Percentiles rank a stretch among this genome's conserved stretches.
phyloP scores from a whole-genome alignment of 768 basidiomycete species.

The Trametes sanguinea region DNA sequence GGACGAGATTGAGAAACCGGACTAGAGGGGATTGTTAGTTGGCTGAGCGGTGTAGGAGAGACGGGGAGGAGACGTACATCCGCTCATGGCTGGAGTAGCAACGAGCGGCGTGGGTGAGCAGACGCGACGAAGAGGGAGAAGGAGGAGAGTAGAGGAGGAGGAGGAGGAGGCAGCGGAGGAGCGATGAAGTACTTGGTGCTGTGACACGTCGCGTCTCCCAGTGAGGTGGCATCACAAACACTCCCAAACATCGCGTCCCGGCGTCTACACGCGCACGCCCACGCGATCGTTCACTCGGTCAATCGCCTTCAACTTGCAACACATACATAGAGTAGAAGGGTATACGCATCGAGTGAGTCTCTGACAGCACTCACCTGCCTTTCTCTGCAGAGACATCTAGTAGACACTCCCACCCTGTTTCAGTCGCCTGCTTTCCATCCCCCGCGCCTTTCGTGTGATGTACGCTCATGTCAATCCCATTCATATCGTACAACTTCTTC shows the following conservation, averaged over 20 bases:
- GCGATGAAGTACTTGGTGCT: background rate
- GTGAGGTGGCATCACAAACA: slow-evolving; percentile 33
- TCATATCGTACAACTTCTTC: too few relatives aligned
- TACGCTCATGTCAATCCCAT: too few relatives aligned
- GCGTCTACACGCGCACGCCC: slow-evolving; percentile 2
- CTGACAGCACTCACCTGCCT: too few relatives aligned
- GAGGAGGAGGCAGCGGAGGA: slow-evolving; percentile 4
- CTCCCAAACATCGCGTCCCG: slow-evolving; percentile 19
- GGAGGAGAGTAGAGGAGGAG: background rate
- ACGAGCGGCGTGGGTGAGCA: slow-evolving; percentile 27
- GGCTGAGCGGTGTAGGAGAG: background rate
- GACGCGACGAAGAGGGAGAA: background rate
- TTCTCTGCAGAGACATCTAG: too few relatives aligned
- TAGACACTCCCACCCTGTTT: too few relatives aligned
- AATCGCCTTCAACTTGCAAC: background rate
- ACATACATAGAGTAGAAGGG: background rate
- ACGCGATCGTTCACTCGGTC: background rate
- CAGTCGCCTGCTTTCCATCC: too few relatives aligned
- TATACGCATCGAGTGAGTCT: too few relatives aligned
- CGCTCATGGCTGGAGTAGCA: slow-evolving; percentile 62
- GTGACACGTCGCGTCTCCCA: slow-evolving; percentile 27
- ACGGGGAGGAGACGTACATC: slow-evolving; percentile 54
- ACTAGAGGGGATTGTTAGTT: slow-evolving; percentile 46
- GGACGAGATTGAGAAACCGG: slow-evolving; percentile 96
- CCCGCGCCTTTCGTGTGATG: too few relatives aligned